Evolutionary conservation across 345 rosid genomes (phyloP).

Genomic region (Capsella bursapastoris): DNA sequence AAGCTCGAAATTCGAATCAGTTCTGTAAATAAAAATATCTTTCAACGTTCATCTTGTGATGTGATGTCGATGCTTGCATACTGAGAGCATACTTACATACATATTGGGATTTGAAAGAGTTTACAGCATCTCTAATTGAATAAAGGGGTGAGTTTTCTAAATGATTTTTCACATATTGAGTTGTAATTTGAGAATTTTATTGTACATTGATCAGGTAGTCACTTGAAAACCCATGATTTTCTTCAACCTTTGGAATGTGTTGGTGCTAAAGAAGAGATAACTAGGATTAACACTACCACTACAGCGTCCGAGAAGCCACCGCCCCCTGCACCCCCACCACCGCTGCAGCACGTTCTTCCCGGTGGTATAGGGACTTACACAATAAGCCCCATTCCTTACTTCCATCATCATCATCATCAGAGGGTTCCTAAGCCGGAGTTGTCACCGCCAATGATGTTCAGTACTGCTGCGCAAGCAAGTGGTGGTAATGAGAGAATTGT

Average conservation of each 20-base stretch:
- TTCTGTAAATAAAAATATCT: background rate
- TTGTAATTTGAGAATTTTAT: background rate
- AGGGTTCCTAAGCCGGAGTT: constrained; percentile 75
- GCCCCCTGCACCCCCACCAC: constrained; percentile 59
- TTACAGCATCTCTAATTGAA: background rate
- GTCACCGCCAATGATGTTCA: constrained; percentile 46
- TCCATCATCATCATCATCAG: constrained; percentile 51
- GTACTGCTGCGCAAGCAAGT: constrained; percentile 50
- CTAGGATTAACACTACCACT: constrained; percentile 47
- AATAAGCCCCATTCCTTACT: constrained; percentile 70
- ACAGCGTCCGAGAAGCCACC: constrained; percentile 61
- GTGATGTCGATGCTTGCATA: background rate
- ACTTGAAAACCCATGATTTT: constrained; percentile 84
- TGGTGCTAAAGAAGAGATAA: constrained; percentile 61
- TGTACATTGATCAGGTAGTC: constrained; percentile 49
- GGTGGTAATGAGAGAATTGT: constrained; percentile 64
- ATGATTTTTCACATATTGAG: no score
- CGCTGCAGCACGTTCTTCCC: constrained; percentile 64
- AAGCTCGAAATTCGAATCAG: background rate
- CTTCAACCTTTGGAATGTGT: constrained; percentile 65
- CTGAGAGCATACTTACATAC: background rate
- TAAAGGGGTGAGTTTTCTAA: background rate
- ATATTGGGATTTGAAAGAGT: background rate
- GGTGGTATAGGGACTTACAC: constrained; percentile 96
- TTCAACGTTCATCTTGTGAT: background rate